Conservation (phyloP, 345 rosid species). For the Conringia planisiliqua region DNA sequence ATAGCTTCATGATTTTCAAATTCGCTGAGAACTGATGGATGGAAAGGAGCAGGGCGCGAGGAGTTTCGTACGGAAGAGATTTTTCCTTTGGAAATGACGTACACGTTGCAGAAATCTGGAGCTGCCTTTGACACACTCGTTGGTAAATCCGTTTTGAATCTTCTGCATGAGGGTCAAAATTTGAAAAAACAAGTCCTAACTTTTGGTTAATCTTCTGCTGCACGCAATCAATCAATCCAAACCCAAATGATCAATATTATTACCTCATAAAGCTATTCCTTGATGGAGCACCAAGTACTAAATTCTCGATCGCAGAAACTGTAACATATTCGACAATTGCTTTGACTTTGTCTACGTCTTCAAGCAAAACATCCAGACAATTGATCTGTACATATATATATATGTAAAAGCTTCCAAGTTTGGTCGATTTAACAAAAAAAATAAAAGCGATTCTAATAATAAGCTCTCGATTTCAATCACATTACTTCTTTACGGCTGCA, state of each 20-base stretch:
- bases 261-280: slow-evolving; percentile 71
- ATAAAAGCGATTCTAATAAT: not conserved
- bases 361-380: slow-evolving; percentile 59
- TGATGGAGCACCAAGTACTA: slow-evolving; percentile 78
- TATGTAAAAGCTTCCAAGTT: not conserved
- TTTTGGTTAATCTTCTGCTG: slow-evolving; percentile 8
- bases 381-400: slow-evolving; percentile 40
- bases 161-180: slow-evolving; percentile 35
- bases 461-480: not conserved
- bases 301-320: slow-evolving; percentile 59
- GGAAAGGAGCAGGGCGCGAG: slow-evolving; percentile 56
- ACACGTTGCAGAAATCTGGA: slow-evolving; percentile 90
- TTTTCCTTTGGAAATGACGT: slow-evolving; percentile 77
- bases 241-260: not conserved
- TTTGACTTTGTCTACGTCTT: slow-evolving; percentile 62
- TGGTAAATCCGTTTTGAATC: slow-evolving; percentile 65
- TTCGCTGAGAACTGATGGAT: slow-evolving; percentile 53
- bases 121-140: slow-evolving; percentile 59
- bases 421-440: not conserved
- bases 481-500: slow-evolving; percentile 80
- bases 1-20: slow-evolving; percentile 23
- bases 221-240: not conserved
- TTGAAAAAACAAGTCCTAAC: not conserved
- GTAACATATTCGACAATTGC: slow-evolving; percentile 77
- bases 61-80: slow-evolving; percentile 53